These are phyloP conservation scores for Reticulascus tulasneorum DNA, from an alignment of 2,329 filamentous ascomycete genomes.

Conservation along the genomic window DNA sequence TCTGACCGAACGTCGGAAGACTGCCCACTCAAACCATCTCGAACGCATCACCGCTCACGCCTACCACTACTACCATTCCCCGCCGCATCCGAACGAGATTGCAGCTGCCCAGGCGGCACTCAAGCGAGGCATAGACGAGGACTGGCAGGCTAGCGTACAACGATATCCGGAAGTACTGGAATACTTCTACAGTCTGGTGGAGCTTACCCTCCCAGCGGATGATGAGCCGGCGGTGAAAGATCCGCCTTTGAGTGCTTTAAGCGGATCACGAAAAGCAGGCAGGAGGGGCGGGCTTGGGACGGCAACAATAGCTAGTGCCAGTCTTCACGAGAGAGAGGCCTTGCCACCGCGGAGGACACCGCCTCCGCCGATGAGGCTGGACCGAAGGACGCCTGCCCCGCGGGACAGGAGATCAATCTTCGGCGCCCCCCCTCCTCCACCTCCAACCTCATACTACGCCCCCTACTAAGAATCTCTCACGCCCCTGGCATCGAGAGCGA, in stretches of 20 bases:
- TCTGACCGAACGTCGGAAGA: slow-evolving; percentile 58
- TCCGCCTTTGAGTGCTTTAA: slow-evolving; percentile 54
- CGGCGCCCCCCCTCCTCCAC: slow-evolving; percentile 5
- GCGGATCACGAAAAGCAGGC: slow-evolving; percentile 41
- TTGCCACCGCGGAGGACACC: slow-evolving; percentile 36
- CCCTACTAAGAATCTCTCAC: too few species aligned
- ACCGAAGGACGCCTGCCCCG: slow-evolving; percentile 35
- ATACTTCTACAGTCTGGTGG: slow-evolving; percentile 72
- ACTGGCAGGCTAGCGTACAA: slow-evolving; percentile 72
- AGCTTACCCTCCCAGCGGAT: slow-evolving; percentile 60
- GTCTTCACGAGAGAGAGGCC: slow-evolving; percentile 25
- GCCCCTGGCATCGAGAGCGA: too few species aligned
- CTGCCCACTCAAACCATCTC: slow-evolving; percentile 50
- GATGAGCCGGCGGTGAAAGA: slow-evolving; percentile 56
- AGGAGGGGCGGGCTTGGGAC: slow-evolving; percentile 26
- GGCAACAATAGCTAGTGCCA: slow-evolving; percentile 32
- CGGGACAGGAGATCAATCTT: slow-evolving; percentile 12
- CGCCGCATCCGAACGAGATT: slow-evolving; percentile 59
- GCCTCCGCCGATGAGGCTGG: slow-evolving; percentile 19
- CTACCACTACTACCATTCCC: slow-evolving; percentile 53
- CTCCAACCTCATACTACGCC: slow-evolving; percentile 6
- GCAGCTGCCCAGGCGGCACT: slow-evolving; percentile 60
- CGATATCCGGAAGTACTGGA: slow-evolving; percentile 78
- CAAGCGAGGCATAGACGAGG: slow-evolving; percentile 72
- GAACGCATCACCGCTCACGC: slow-evolving; percentile 53